Conservation (phyloP, 441 rosid species). For the Cnidoscolus chayamansa region DNA sequence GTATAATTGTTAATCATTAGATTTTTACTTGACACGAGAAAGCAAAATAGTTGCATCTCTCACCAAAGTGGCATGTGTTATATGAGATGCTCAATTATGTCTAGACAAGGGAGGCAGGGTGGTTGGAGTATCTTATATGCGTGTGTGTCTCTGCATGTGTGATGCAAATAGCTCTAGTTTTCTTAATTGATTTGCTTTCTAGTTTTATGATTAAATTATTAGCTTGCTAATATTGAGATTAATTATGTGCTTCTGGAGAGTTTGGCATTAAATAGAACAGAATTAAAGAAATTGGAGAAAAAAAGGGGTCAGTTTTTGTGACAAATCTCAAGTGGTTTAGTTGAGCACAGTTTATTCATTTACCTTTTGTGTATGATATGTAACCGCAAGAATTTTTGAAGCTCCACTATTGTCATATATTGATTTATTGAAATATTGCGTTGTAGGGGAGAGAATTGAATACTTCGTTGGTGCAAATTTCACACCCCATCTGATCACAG, state of each 20-base stretch:
- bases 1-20: neutral
- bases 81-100: neutral
- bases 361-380: constrained; percentile 2
- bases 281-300: too few relatives aligned
- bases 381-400: neutral
- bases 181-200: constrained; percentile 4
- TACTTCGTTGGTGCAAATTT: constrained; percentile 67
- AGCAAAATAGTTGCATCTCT: neutral
- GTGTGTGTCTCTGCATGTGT: neutral
- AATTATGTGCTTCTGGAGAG: neutral
- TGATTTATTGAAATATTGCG: constrained; percentile 21
- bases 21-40: neutral
- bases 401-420: neutral
- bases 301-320: too few relatives aligned
- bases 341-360: neutral
- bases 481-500: constrained; percentile 83
- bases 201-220: neutral
- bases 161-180: neutral
- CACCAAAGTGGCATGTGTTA: neutral
- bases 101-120: neutral
- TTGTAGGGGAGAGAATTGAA: constrained; percentile 52
- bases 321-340: too few relatives aligned
- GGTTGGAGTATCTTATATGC: neutral
- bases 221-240: neutral
- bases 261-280: neutral